Base-by-base conservation (phyloP, 257 asterid genomes). In the Catharanthus roseus region DNA sequence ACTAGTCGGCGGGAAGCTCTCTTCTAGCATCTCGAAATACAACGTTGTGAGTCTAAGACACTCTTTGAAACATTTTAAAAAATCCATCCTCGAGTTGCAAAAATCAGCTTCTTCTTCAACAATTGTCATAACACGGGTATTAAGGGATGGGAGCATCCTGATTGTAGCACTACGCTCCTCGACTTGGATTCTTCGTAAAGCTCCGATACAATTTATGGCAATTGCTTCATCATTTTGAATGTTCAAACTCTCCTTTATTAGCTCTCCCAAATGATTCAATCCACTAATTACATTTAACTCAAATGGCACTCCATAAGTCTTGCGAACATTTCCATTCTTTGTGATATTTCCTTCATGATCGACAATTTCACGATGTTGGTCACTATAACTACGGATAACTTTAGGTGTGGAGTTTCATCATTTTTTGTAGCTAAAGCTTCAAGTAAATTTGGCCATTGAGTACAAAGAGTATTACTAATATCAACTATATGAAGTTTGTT, bases 281-380 rank as follows among this genome's bases (percentile, higher is more conserved):
- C 86, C 90, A 44, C 79, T 71, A 0, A 83, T 67, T 12, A 91
- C 85, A 23, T 79, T 77, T 73, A 91, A 79, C 77, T 89, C 95
- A 65, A 93, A 93, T n/a, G 98, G 97, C 26, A 93, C 98, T 2
- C 96, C 98, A 93, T 93, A 9, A 93, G 36, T 74, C 98, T 69
- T 0, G 96, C 96, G 44, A 93, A 93, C 58, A 86, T 90, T 86
- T 89, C 96, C 89, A 93, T 86, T 10, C 98, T 62, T 2, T 88
- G 95, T 1, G 96, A 77, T 18, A 93, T 80, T 77, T 91, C 97
- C 67, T 82, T 90, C 92, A 91, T 89, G 2, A 83, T 87, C 0
- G 89, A n/a, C n/a, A n/a, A 81, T 50, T 78, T 82, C 0, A 64
- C 90, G 23, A 73, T 45, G 70, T 72, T 70, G 1, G 87, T 71